These are phyloP conservation scores for Paecilomyces fulvus DNA, from an alignment of 2,329 filamentous ascomycete genomes.

Conservation along the genomic window DNA sequence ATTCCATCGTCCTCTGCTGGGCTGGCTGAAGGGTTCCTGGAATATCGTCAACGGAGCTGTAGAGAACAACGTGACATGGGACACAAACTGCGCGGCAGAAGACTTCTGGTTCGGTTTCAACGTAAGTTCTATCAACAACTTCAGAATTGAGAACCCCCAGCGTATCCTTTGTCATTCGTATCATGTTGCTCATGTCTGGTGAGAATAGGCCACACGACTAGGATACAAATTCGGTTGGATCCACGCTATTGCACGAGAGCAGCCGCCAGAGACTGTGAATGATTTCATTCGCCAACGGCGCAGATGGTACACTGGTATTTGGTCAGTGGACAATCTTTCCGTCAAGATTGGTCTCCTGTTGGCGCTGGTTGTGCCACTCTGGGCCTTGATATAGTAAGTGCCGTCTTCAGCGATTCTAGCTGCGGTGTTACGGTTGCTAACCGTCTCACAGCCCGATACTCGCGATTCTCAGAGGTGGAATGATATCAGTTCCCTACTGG, in stretches of 20 bases:
- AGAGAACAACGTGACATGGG: slow-evolving; percentile 7
- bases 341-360: not conserved
- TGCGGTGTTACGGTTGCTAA: not conserved
- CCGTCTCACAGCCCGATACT: not conserved
- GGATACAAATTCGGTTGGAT: slow-evolving; percentile 8
- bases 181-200: not conserved
- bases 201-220: slow-evolving; percentile 3
- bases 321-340: not conserved
- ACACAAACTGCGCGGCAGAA: slow-evolving; percentile 6
- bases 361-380: not conserved
- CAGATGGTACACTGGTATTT: slow-evolving; percentile 6
- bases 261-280: slow-evolving; percentile 2
- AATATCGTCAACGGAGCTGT: slow-evolving; percentile 6
- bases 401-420: not conserved
- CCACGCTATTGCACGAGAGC: slow-evolving; percentile 6
- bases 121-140: slow-evolving; percentile 1
- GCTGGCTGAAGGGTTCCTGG: slow-evolving; percentile 7
- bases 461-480: not conserved
- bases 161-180: not conserved
- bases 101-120: slow-evolving; percentile 8
- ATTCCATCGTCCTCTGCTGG: slow-evolving; percentile 4
- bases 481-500: not conserved
- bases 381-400: not conserved
- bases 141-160: not conserved
- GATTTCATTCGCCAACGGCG: slow-evolving; percentile 6